Conservation (phyloP, 129 eudicot genomes). For the Helianthus annuus region HanXRQr2.0-SUNRISE NC_035437.2:172163202-172163701, state of each 20-base stretch:
- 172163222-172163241: too few relatives aligned
- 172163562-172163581: slow-evolving; percentile 64
- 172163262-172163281: too few relatives aligned
- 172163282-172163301: too few relatives aligned
- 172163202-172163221: too few relatives aligned
- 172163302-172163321: too few relatives aligned
- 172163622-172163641: slow-evolving; percentile 63
- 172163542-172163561: slow-evolving; percentile 69
- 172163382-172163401: background rate
- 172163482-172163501: slow-evolving; percentile 16
- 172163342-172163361: background rate
- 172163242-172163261: too few relatives aligned
- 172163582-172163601: slow-evolving; percentile 61
- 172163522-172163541: slow-evolving; percentile 20
- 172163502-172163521: slow-evolving; percentile 20
- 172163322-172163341: too few relatives aligned
- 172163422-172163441: background rate
- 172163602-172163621: slow-evolving; percentile 65
- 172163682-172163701: background rate
- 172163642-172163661: slow-evolving; percentile 58
- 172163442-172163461: slow-evolving; percentile 38
- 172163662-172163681: background rate
- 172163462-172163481: slow-evolving; percentile 28
- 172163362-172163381: background rate
- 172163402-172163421: background rate